A percentile compares a stretch with the other conserved stretches of the same genome.
phyloP scores from a whole-genome alignment of 1,284 basidiomycete genomes.

The Gymnopus androsaceus region DNA sequence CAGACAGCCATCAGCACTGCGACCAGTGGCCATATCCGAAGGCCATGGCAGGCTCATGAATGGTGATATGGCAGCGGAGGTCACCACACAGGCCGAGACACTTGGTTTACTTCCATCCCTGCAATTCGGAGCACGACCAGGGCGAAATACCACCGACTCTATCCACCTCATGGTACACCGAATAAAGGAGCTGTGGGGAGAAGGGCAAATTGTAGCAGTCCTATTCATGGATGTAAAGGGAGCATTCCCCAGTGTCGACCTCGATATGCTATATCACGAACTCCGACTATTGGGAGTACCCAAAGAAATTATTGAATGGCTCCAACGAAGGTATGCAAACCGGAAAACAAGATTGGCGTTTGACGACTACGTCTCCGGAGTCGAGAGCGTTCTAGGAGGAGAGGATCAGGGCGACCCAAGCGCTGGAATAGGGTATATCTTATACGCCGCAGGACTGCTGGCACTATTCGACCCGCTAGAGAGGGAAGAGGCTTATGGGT shows the following conservation, averaged over 20 bases:
- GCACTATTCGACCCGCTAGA: background rate
- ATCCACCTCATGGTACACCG: constrained; percentile 31
- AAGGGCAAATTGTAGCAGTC: constrained; percentile 30
- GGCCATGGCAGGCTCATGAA: constrained; percentile 29
- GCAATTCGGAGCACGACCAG: constrained; percentile 38
- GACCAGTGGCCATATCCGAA: constrained; percentile 31
- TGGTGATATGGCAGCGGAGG: constrained; percentile 27
- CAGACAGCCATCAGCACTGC: constrained; percentile 27
- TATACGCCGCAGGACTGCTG: constrained; percentile 3
- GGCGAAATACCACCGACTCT: constrained; percentile 36
- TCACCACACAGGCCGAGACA: constrained; percentile 25
- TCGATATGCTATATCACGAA: constrained; percentile 31
- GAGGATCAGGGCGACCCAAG: constrained; percentile 32
- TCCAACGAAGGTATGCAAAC: constrained; percentile 19
- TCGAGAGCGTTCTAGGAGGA: constrained; percentile 27
- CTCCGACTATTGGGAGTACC: constrained; percentile 31
- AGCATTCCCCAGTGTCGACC: constrained; percentile 32
- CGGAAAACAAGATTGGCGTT: constrained; percentile 28
- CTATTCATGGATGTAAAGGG: constrained; percentile 36
- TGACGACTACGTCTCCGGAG: constrained; percentile 29
- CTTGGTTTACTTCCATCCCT: constrained; percentile 27
- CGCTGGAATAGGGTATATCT: constrained; percentile 16
- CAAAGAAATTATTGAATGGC: constrained; percentile 21
- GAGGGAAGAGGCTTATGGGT: background rate
- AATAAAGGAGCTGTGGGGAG: constrained; percentile 33